These are phyloP conservation scores for Tolypocladium sp. DNA, from an alignment of 2,329 filamentous ascomycete species.

Conservation along the genomic window DNA sequence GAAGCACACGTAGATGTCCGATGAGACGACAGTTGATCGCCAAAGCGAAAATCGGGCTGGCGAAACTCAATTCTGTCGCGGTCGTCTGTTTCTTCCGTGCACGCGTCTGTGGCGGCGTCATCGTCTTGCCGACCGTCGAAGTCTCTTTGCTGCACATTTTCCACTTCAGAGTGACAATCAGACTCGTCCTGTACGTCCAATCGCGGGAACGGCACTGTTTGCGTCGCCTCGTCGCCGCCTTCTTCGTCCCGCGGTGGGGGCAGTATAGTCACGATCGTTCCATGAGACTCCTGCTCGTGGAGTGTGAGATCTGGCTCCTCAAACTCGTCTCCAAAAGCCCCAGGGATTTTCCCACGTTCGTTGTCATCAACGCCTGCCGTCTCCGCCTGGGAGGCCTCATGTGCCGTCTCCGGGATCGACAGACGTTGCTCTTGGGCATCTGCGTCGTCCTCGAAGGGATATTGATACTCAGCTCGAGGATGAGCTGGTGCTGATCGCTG, in stretches of 20 bases:
- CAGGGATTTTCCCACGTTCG: constrained; percentile 14
- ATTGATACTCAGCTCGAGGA: constrained; percentile 35
- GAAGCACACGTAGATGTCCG: constrained; percentile 32
- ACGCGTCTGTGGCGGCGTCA: constrained; percentile 22
- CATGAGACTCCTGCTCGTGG: constrained; percentile 15
- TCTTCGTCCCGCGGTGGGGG: constrained; percentile 24
- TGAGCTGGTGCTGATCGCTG: constrained; percentile 13
- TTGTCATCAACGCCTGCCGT: constrained; percentile 1
- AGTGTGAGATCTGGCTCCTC: constrained; percentile 17
- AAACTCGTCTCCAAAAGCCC: constrained; percentile 25
- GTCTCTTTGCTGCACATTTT: constrained; percentile 13
- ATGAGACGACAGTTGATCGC: constrained; percentile 21
- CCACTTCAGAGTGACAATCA: constrained; percentile 27
- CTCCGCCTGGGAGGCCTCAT: constrained; percentile 13
- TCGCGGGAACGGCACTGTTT: constrained; percentile 22
- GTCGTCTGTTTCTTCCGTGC: constrained; percentile 25
- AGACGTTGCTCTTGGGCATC: constrained; percentile 11
- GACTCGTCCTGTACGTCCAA: constrained; percentile 26
- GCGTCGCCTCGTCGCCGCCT: constrained; percentile 5
- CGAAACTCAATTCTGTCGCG: constrained; percentile 17
- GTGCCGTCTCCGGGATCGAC: constrained; percentile 1
- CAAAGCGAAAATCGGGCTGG: constrained; percentile 16
- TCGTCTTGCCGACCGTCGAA: constrained; percentile 20
- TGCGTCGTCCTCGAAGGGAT: constrained; percentile 39
- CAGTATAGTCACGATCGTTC: constrained; percentile 41